Conservation (phyloP, 345 rosid genomes). For the Microcos paniculata region DNA sequence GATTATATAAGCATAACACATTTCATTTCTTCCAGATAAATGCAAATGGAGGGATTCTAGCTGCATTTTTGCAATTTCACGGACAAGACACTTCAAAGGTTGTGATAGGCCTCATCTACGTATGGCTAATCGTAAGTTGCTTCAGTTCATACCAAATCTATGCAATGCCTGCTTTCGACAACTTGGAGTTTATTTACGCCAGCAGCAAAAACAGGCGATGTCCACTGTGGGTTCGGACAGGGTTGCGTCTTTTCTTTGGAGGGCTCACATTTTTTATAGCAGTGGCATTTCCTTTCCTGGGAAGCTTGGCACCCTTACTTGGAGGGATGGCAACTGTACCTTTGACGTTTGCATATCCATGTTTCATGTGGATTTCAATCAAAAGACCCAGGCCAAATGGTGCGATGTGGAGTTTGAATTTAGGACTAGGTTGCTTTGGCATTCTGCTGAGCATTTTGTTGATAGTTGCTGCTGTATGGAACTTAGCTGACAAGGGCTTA, state of each 20-base stretch:
- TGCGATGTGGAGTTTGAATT: slow-evolving; percentile 38
- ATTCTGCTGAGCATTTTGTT: slow-evolving; percentile 24
- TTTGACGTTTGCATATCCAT: slow-evolving; percentile 48
- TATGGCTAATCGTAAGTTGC: slow-evolving; percentile 31
- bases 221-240: slow-evolving; percentile 24
- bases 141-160: slow-evolving; percentile 49
- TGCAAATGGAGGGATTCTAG: slow-evolving; percentile 30
- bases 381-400: slow-evolving; percentile 9
- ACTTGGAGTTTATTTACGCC: slow-evolving; percentile 33
- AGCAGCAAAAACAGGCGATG: slow-evolving; percentile 25
- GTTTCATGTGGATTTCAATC: slow-evolving; percentile 57
- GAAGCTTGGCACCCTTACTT: slow-evolving; percentile 33
- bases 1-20: no score
- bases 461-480: slow-evolving; percentile 43
- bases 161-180: slow-evolving; percentile 59
- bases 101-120: slow-evolving; percentile 23
- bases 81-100: slow-evolving; percentile 24
- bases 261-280: slow-evolving; percentile 40
- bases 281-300: slow-evolving; percentile 48
- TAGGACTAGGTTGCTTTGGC: slow-evolving; percentile 46
- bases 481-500: slow-evolving; percentile 34
- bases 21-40: slow-evolving; percentile 22
- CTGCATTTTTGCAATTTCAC: slow-evolving; percentile 30
- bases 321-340: slow-evolving; percentile 46
- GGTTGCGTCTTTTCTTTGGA: slow-evolving; percentile 39